Percentiles rank a stretch among this genome's conserved stretches.
These are phyloP conservation scores for Hericium coralloides DNA, from an alignment of 768 basidiomycete species.

Conservation along the genomic window DNA sequence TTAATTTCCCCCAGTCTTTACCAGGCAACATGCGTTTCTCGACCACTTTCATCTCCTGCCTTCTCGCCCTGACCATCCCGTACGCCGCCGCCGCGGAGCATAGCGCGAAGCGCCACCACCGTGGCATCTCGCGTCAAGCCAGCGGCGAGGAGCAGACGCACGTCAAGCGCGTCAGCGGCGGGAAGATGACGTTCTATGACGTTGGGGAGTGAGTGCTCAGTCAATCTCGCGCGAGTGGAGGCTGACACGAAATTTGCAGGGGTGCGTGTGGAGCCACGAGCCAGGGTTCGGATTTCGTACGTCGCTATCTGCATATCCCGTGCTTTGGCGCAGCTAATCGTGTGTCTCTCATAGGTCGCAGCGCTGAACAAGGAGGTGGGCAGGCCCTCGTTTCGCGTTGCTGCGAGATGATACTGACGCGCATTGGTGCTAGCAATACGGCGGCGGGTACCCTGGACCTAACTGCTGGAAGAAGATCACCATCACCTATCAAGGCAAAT, in stretches of 20 bases:
- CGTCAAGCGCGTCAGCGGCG: background rate
- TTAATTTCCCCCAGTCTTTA: background rate
- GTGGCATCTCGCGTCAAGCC: background rate
- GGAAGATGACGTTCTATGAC: background rate
- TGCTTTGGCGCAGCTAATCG: background rate
- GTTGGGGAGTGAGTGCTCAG: background rate
- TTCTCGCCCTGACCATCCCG: background rate
- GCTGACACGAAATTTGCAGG: background rate
- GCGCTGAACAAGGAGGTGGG: background rate
- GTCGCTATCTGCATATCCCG: background rate
- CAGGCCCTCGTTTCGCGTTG: background rate
- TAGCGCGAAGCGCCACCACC: background rate
- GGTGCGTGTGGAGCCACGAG: background rate
- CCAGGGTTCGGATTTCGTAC: background rate
- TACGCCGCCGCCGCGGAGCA: background rate
- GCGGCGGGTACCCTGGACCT: background rate
- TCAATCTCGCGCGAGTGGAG: background rate
- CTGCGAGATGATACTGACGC: background rate
- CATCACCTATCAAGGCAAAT: constrained; percentile 51
- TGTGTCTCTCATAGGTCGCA: background rate
- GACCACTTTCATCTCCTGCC: background rate
- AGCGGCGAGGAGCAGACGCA: background rate
- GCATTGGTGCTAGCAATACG: background rate
- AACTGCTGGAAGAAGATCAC: constrained; percentile 55
- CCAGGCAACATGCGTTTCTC: background rate